Conservation (phyloP, 1,284 basidiomycete species). For the Laetiporus sulphureus region DNA sequence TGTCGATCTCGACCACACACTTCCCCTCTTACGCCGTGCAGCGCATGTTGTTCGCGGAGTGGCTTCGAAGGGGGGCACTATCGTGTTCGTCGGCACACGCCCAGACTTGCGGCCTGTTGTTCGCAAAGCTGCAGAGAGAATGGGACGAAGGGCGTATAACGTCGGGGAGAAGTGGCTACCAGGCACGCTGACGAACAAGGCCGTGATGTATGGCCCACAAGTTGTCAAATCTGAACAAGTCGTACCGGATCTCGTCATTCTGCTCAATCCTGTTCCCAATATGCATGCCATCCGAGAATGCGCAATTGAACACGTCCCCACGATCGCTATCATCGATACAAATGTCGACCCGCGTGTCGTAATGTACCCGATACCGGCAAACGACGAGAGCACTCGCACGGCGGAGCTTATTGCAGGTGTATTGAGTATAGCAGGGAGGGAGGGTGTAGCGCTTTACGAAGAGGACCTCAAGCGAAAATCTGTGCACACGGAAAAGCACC, state of each 20-base stretch:
- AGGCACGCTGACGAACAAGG: slow-evolving; percentile 89
- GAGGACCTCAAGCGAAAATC: slow-evolving; percentile 18
- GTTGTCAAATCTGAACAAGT: slow-evolving; percentile 53
- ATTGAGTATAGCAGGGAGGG: slow-evolving; percentile 85
- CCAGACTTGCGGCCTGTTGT: slow-evolving; percentile 74
- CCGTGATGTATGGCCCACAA: slow-evolving; percentile 67
- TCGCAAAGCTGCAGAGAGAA: slow-evolving; percentile 72
- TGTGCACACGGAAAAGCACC: slow-evolving; percentile 1
- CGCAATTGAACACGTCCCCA: slow-evolving; percentile 78
- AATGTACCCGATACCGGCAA: slow-evolving; percentile 97
- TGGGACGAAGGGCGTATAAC: slow-evolving; percentile 75
- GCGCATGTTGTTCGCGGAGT: slow-evolving; percentile 83
- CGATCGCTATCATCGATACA: slow-evolving; percentile 88
- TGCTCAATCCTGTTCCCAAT: slow-evolving; percentile 86
- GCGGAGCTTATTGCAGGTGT: slow-evolving; percentile 90
- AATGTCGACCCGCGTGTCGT: slow-evolving; percentile 95
- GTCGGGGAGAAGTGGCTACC: slow-evolving; percentile 90
- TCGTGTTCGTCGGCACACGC: slow-evolving; percentile 89
- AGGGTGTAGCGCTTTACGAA: slow-evolving; percentile 51
- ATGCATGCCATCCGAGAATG: slow-evolving; percentile 83
- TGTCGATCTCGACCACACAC: slow-evolving; percentile 93
- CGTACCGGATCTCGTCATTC: slow-evolving; percentile 81
- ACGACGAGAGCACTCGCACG: slow-evolving; percentile 90
- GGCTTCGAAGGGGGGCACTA: slow-evolving; percentile 75
- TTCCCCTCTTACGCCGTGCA: slow-evolving; percentile 88